phyloP scores from a whole-genome alignment of 2,329 filamentous ascomycete genomes.

The Seiridium cupressi region DNA sequence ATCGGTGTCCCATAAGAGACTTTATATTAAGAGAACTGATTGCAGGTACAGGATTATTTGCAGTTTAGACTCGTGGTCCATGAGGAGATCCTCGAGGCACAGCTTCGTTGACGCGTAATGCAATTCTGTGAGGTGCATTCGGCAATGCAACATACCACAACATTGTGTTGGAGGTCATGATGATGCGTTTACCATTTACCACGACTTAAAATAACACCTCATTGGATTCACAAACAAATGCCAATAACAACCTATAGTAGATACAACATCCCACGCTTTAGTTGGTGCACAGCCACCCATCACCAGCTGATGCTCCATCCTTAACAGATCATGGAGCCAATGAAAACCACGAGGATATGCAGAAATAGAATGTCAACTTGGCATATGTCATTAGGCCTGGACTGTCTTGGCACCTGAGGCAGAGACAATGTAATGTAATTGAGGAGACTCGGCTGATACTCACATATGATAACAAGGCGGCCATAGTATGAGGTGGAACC shows the following conservation, averaged over 20 bases:
- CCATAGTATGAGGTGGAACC: no score
- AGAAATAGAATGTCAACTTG: neutral
- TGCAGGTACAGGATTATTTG: neutral
- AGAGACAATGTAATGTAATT: neutral
- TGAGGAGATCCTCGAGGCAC: neutral
- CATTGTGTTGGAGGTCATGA: no score
- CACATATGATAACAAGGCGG: no score
- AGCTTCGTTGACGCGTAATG: neutral
- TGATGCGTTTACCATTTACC: no score
- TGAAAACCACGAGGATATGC: neutral
- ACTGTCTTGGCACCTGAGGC: neutral
- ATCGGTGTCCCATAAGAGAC: neutral
- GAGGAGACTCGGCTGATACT: neutral
- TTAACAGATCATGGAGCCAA: neutral
- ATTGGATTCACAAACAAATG: no score
- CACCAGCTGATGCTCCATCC: neutral
- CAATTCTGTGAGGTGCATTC: neutral
- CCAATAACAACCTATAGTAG: no score
- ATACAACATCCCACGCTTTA: neutral
- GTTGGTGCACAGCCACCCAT: neutral
- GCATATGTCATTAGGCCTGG: neutral
- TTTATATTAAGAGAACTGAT: neutral
- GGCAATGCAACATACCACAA: no score
- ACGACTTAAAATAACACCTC: no score
- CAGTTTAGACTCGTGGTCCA: neutral